Evolutionary conservation across 129 eudicot species (phyloP), one percentile per base, ranked within the genome.

Genomic region (Calendula officinalis): DNA sequence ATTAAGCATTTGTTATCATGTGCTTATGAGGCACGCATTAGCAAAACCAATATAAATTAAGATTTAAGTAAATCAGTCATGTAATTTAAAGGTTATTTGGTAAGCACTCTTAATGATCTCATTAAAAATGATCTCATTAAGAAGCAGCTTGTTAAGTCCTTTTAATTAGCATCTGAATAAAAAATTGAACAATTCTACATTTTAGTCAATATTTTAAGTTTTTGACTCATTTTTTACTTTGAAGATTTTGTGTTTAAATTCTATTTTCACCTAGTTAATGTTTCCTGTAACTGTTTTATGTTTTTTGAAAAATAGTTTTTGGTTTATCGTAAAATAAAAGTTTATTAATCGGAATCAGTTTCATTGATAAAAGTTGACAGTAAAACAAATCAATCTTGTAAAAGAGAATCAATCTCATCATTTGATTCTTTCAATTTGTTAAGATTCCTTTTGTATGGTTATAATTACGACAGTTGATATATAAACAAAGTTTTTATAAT

Each of bases 371-470:
- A 5, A 5, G 8, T 36, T 46, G 36, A 56, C 46, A 58, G 32
- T 59, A 49, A 30, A 49, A 40, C 62, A 69, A 71, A 71, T 39
- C n/a, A 40, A 50, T 72, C 58, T 54, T 36, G 15, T 73, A 30
- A 47, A 64, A 64, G 66, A 56, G 71, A 64, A 64, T 64, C 77
- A 45, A 56, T 37, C 16, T 60, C 51, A 15, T 57, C 43, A 73
- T 64, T 44, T 22, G 65, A 64, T 73, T 73, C 61, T 65, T 47
- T 46, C 8, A 39, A 38, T 56, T 60, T 49, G 52, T 15, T 39
- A 50, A 59, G 68, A 70, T 70, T 70, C 61, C 49, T 60, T 70
- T 49, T 11, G 53, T n/a, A 13, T 63, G 52, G 14, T 73, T 63
- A 30, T 15, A 44, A 54, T 63, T 39, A 22, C 34, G 64, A 56